phyloP scores from a whole-genome alignment of 495 filamentous ascomycete genomes.

The Aspergillus homomorphus region DNA sequence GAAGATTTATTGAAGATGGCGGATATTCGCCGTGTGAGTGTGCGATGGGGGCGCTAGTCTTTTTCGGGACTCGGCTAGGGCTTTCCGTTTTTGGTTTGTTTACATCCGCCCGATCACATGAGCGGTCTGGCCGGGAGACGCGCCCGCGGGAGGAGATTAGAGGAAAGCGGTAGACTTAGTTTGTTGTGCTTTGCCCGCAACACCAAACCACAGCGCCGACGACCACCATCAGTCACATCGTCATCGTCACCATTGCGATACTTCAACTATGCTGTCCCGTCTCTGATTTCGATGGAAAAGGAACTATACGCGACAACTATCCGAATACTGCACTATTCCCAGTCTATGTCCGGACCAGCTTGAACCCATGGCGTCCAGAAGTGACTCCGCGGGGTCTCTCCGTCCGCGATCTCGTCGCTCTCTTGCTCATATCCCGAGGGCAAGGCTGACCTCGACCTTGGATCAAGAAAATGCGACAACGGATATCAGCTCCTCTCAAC shows the following conservation, averaged over 20 bases:
- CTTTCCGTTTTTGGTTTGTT: conserved; percentile 40
- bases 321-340: neutral
- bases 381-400: conserved; percentile 35
- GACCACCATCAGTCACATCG: no score
- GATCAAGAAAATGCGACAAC: conserved; percentile 74
- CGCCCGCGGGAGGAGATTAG: conserved; percentile 12
- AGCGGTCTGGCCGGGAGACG: conserved; percentile 27
- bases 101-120: conserved; percentile 37
- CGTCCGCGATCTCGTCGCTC: conserved; percentile 70
- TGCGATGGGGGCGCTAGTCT: conserved; percentile 36
- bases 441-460: conserved; percentile 36
- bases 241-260: neutral
- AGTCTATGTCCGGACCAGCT: conserved; percentile 16
- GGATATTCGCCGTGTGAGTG: conserved; percentile 42
- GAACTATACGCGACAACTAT: neutral
- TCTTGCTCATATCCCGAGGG: conserved; percentile 63
- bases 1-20: conserved; percentile 40
- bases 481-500: conserved; percentile 47
- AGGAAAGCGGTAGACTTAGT: neutral
- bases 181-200: neutral
- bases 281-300: neutral
- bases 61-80: conserved; percentile 42
- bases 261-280: neutral
- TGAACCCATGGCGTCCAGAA: conserved; percentile 37
- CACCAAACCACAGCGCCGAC: no score